Evolutionary conservation across 768 basidiomycete species (phyloP).

Genomic region (Clitopilus passeckerianus): DNA sequence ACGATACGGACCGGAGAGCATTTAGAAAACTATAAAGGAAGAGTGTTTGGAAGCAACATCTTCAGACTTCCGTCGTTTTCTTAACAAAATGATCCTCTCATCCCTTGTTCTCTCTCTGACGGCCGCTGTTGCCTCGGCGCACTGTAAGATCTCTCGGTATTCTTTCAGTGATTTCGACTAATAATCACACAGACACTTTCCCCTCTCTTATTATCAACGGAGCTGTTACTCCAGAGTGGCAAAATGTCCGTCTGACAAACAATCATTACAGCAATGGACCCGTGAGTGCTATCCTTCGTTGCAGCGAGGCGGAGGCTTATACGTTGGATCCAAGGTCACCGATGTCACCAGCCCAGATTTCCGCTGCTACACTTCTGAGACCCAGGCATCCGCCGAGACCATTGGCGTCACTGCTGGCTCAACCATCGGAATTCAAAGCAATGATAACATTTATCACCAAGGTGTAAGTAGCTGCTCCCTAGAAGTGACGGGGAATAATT

Average conservation of each 20-base stretch:
- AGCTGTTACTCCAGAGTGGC: background rate
- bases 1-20: background rate
- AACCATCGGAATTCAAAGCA: slow-evolving; percentile 24
- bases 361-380: slow-evolving; percentile 22
- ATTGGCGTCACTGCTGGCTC: slow-evolving; percentile 24
- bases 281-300: background rate
- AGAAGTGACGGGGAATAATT: background rate
- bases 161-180: background rate
- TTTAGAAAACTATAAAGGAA: too few relatives aligned
- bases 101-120: background rate
- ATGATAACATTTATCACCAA: slow-evolving; percentile 27
- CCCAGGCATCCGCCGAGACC: slow-evolving; percentile 20
- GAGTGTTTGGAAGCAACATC: too few relatives aligned
- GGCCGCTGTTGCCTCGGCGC: background rate
- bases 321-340: background rate
- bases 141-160: background rate
- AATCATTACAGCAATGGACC: background rate
- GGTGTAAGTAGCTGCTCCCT: slow-evolving; percentile 14
- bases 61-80: too few relatives aligned
- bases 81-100: background rate
- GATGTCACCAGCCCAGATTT: slow-evolving; percentile 14
- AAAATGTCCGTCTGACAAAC: background rate
- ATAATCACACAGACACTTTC: background rate
- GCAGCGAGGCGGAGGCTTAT: background rate
- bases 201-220: background rate